Conservation (phyloP, 331 rosid species). For the Pyrus hybrid region DNA sequence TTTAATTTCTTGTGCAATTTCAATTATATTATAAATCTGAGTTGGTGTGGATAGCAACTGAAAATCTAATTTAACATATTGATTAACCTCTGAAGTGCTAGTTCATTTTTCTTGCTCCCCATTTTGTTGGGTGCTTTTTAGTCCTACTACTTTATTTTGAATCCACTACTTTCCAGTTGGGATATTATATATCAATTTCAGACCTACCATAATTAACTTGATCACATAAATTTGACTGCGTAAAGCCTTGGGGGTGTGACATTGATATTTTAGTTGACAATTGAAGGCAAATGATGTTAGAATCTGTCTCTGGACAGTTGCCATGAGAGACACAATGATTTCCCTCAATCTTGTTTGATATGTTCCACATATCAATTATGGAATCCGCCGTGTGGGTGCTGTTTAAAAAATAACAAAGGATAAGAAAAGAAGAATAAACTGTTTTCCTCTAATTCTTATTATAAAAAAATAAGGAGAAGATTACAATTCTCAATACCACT, state of each 20-base stretch:
- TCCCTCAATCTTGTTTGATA: not conserved
- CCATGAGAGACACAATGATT: not conserved
- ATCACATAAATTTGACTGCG: not conserved
- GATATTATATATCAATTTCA: not conserved
- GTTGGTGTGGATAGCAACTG: too few species aligned
- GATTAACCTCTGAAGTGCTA: not conserved
- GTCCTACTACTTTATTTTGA: not conserved
- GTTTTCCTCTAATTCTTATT: not conserved
- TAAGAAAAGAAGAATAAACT: not conserved
- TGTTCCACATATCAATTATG: not conserved
- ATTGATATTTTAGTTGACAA: not conserved
- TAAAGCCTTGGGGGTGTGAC: not conserved
- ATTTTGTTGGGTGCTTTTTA: constrained; percentile 11
- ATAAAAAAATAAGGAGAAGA: too few species aligned
- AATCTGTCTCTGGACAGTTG: not conserved
- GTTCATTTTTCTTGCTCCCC: constrained; percentile 14
- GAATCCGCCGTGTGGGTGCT: not conserved
- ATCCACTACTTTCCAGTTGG: not conserved
- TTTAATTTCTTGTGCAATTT: too few species aligned
- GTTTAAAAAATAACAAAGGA: too few species aligned
- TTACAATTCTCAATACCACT: too few species aligned
- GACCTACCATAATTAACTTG: not conserved
- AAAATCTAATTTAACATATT: too few species aligned
- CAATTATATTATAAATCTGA: too few species aligned
- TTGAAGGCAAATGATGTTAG: not conserved